Base-by-base conservation (phyloP, 495 filamentous ascomycete genomes). In the Tuber brumale region DNA sequence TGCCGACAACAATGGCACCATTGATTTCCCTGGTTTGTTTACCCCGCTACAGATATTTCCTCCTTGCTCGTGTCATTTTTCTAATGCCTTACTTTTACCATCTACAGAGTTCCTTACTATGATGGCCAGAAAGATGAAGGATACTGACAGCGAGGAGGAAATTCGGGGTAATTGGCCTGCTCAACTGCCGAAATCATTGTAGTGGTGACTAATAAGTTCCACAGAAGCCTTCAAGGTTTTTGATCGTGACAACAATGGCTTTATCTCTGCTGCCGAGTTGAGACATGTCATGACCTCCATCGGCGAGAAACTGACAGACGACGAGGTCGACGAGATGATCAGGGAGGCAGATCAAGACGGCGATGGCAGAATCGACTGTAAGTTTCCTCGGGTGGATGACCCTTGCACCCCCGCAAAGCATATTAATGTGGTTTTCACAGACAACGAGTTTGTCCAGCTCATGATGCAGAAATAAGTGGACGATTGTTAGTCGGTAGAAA, bases 61-160 rank as follows among this genome's bases (percentile, higher is more conserved):
- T 48, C 45, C 44, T 45, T 4, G 12, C 16, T 70, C 57, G 23
- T 71, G 21, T 41, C 0, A 42, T 23, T 70, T 35, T 41, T 39
- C 73, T 81, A 70, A 76, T 39, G 10, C 18, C 14, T 27, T 76
- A 16, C 14, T 39, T 70, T 73, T 73, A 39, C 35, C 10, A 37
- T 21, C 31, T 27, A 6, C 43, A 97, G 95, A 99, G 81, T 99
- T 99, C 87, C 89, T 98, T 75, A 98, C 95, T 76, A 99, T 98
- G 96, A 99, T 99, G 95, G 95, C 96, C 73, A 91, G 96, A 83
- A 98, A 98, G 88, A 99, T 99, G 96, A 99, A 98, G 89, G 96
- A 98, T 83, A 98, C 96, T 81, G 95, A 98, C 83, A 97, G 95
- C 72, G 96, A 99, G 87, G 96, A 98, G 88, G 95, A 99, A 86